Evolutionary conservation across 2,329 filamentous ascomycete species (phyloP).

Genomic region (Herpomyces periplanetae): DNA sequence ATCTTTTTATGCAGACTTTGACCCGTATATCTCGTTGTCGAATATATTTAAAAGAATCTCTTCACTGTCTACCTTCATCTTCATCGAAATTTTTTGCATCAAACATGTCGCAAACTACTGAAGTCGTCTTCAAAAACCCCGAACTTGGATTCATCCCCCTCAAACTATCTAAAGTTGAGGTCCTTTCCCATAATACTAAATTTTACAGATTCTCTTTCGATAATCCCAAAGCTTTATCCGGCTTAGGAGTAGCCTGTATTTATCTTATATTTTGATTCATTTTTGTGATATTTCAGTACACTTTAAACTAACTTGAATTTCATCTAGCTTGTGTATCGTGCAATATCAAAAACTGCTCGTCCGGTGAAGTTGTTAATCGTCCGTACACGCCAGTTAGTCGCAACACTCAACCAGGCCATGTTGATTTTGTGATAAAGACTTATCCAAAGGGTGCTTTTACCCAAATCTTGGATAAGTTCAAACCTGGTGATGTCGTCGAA

Average conservation of each 20-base stretch:
- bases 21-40: too few relatives aligned
- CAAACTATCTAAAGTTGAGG: slow-evolving; percentile 34
- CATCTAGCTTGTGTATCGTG: background rate
- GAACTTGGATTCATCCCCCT: slow-evolving; percentile 63
- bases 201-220: slow-evolving; percentile 54
- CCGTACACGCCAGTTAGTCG: slow-evolving; percentile 79
- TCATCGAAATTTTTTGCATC: too few relatives aligned
- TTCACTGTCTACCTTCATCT: too few relatives aligned
- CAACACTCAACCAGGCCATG: slow-evolving; percentile 33
- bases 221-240: slow-evolving; percentile 44
- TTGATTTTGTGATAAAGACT: slow-evolving; percentile 67
- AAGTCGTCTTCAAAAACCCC: slow-evolving; percentile 29
- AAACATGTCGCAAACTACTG: too few relatives aligned
- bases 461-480: slow-evolving; percentile 44
- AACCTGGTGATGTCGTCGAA: slow-evolving; percentile 38
- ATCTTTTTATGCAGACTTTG: too few relatives aligned
- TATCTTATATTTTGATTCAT: too few relatives aligned
- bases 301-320: too few relatives aligned
- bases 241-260: slow-evolving; percentile 31
- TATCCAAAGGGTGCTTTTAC: slow-evolving; percentile 81
- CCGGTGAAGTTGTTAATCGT: slow-evolving; percentile 29
- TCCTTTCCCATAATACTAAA: slow-evolving; percentile 81
- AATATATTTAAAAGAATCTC: too few relatives aligned
- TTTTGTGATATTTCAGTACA: too few relatives aligned
- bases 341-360: background rate